Conservation (phyloP, 1,139 yeast genomes). For the Candida sojae region DNA sequence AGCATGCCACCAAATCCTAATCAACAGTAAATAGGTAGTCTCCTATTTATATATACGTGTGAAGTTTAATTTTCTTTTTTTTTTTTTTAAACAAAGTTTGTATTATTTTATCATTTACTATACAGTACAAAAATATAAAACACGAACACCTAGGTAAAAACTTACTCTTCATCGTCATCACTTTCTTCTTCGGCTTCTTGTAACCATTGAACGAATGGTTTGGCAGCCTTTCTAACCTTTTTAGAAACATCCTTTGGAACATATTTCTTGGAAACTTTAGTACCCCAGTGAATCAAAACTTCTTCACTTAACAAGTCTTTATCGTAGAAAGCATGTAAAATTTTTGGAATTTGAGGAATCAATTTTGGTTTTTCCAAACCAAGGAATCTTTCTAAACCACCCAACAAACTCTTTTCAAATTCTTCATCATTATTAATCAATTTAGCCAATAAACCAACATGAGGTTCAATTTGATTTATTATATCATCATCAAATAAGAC, state of each 20-base stretch:
- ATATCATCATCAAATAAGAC: constrained; percentile 81
- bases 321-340: constrained; percentile 79
- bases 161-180: constrained; percentile 52
- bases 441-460: constrained; percentile 80
- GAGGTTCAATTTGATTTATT: constrained; percentile 69
- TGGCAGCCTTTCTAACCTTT: constrained; percentile 94
- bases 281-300: constrained; percentile 79
- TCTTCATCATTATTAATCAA: constrained; percentile 62
- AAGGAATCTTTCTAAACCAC: constrained; percentile 92
- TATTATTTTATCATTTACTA: constrained; percentile 1
- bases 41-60: neutral
- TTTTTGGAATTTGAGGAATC: constrained; percentile 74
- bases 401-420: constrained; percentile 85
- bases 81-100: neutral
- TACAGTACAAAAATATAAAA: constrained; percentile 1
- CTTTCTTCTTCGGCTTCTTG: constrained; percentile 80
- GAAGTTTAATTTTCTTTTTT: neutral
- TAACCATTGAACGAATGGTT: constrained; percentile 93
- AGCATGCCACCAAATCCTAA: constrained; percentile 8
- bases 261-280: constrained; percentile 89
- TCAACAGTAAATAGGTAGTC: constrained; percentile 5
- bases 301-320: constrained; percentile 85
- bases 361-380: constrained; percentile 83
- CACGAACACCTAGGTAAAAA: no score
- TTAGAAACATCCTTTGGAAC: constrained; percentile 91